phyloP scores from a whole-genome alignment of 2,329 filamentous ascomycete species.

The Colletotrichum navitas region DNA sequence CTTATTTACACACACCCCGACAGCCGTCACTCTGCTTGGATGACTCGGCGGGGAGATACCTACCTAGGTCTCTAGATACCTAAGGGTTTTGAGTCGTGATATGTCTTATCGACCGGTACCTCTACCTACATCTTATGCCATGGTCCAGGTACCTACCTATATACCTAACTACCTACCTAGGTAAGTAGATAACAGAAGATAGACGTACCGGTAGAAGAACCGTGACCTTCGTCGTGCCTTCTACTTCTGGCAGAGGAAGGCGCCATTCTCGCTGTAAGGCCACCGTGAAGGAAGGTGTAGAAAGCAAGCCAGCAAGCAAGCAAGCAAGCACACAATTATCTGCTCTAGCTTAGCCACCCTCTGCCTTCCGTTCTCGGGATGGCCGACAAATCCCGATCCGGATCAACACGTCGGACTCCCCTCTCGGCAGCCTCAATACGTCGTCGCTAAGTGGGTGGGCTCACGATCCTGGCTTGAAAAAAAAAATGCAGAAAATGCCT shows the following conservation, averaged over 20 bases:
- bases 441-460: conserved; percentile 20
- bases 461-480: conserved; percentile 18
- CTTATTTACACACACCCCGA: conserved; percentile 21
- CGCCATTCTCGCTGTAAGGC: background rate
- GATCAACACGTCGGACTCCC: background rate
- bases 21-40: conserved; percentile 7
- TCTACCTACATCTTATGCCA: too few relatives aligned
- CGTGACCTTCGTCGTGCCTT: too few relatives aligned
- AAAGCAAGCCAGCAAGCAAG: background rate
- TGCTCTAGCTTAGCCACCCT: too few relatives aligned
- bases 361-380: background rate
- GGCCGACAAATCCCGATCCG: conserved; percentile 6
- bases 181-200: too few relatives aligned
- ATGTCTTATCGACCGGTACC: too few relatives aligned
- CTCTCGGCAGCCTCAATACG: conserved; percentile 3
- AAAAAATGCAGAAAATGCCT: conserved; percentile 8
- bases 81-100: too few relatives aligned
- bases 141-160: too few relatives aligned
- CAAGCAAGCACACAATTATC: background rate
- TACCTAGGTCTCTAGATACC: too few relatives aligned
- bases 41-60: background rate
- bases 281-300: background rate
- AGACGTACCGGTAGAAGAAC: too few relatives aligned
- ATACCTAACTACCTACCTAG: too few relatives aligned
- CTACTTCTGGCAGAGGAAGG: background rate